Base-by-base conservation (phyloP, 2,329 filamentous ascomycete species). In the Dothideomycetidae sp. region DNA sequence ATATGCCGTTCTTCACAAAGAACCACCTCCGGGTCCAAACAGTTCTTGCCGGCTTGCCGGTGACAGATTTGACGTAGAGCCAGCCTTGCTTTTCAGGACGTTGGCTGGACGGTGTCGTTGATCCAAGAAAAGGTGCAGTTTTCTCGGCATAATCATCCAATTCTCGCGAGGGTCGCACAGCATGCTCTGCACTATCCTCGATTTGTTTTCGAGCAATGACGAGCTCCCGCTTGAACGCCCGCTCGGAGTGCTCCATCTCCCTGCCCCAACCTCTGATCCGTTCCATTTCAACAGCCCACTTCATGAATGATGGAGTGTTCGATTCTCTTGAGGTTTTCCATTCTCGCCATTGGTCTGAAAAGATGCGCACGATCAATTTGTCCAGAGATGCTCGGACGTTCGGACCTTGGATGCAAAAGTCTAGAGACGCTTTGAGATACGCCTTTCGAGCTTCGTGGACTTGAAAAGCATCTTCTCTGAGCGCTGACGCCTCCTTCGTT, bases 391-490 rank as follows among this genome's bases (percentile, higher is more conserved):
- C 75, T 33, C 90, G 76, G 31, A 96, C 62, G 56, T 94, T 84
- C 1, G 90, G 86, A 1, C 82, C 83, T 47, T 84, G 71, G 46
- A 90, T 75, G 50, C 83, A 93, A 55, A 86, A 96, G 57, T 98
- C 90, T 73, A 98, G 77, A 10, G 83, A 86, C 1, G 86, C 81
- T 54, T 85, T 88, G 30, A 96, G 67, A 55, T 98, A 98, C 19
- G 77, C 73, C 53, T 90, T 92, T 41, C 88, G 75, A 15, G 83
- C 81, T 63, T 96, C 90, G 54, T 93, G 90, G 26, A 96, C 74
- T 54, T 90, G 78, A 52, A 98, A 98, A 1, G 90, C 90, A 59
- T 98, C 90, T 57, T 98, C 90, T 42, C 90, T 73, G 39, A 98
- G 66, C 1, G 85, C 74, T 0, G 85, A 94, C 0, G 88, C 74